A percentile compares a stretch with the other conserved stretches of the same genome.
Evolutionary conservation across 1,139 yeast species (phyloP).

Genomic region (Scheffersomyces parashehatae): DNA sequence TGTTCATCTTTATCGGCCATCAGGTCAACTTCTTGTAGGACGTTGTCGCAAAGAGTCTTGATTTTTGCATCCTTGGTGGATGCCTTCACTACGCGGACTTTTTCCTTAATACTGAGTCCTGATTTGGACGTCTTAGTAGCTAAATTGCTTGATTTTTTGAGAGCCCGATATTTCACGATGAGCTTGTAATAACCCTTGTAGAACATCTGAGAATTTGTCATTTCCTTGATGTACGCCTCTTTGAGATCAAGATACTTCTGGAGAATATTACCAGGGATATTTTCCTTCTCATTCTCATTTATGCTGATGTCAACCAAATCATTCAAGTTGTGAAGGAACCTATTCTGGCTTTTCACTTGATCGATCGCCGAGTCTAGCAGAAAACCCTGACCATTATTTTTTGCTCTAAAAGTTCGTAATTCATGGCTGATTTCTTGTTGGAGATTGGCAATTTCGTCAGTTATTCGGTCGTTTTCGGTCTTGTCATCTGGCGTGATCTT

Average conservation of each 20-base stretch:
- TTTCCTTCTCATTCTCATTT: conserved; percentile 11
- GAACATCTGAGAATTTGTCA: conserved; percentile 28
- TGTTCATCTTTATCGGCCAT: conserved; percentile 11
- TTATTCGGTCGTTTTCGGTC: background rate
- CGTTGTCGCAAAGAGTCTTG: conserved; percentile 22
- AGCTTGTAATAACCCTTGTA: conserved; percentile 42
- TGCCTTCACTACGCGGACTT: conserved; percentile 22
- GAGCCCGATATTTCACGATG: conserved; percentile 39
- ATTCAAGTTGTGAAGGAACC: conserved; percentile 21
- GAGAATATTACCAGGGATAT: conserved; percentile 13
- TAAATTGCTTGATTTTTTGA: conserved; percentile 22
- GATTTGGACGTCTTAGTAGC: conserved; percentile 1
- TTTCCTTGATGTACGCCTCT: conserved; percentile 32
- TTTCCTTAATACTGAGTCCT: conserved; percentile 18
- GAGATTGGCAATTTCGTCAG: background rate
- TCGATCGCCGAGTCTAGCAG: conserved; percentile 10
- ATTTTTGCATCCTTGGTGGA: conserved; percentile 23
- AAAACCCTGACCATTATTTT: background rate
- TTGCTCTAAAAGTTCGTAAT: background rate
- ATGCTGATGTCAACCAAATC: conserved; percentile 20
- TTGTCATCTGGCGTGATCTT: conserved; percentile 1
- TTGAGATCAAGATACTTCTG: conserved; percentile 31
- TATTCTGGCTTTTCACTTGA: conserved; percentile 21
- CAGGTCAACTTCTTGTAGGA: conserved; percentile 23
- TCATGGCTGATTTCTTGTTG: conserved; percentile 2